Percentiles rank a stretch among this genome's conserved stretches.
These are phyloP conservation scores for Ceratobasidium sp. DNA, from an alignment of 1,284 basidiomycete genomes.

Conservation along the genomic window DNA sequence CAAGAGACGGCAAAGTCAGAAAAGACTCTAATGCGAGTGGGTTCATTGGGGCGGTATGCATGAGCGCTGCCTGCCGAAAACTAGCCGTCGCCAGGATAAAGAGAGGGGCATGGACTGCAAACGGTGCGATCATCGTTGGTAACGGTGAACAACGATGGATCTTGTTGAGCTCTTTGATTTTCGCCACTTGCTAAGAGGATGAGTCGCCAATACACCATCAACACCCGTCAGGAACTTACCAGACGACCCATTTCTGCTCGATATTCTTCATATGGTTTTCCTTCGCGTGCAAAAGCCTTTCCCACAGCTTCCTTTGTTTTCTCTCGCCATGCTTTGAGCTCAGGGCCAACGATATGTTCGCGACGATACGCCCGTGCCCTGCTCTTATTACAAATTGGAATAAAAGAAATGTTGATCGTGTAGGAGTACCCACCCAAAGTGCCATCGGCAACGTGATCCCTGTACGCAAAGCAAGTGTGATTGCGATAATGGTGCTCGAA, in stretches of 20 bases:
- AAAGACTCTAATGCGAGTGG: slow-evolving; percentile 81
- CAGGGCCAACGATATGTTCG: slow-evolving; percentile 38
- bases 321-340: slow-evolving; percentile 59
- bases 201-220: slow-evolving; percentile 9
- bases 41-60: slow-evolving; percentile 60
- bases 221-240: slow-evolving; percentile 48
- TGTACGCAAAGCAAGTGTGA: slow-evolving; percentile 76
- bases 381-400: slow-evolving; percentile 41
- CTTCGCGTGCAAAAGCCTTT: slow-evolving; percentile 75
- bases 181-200: slow-evolving; percentile 28
- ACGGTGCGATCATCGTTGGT: slow-evolving; percentile 72
- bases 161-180: slow-evolving; percentile 63
- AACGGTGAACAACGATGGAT: slow-evolving; percentile 71
- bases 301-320: slow-evolving; percentile 74
- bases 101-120: slow-evolving; percentile 77
- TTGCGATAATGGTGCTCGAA: slow-evolving; percentile 81
- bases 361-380: slow-evolving; percentile 42
- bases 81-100: slow-evolving; percentile 76
- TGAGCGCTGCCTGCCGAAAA: slow-evolving; percentile 68
- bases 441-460: slow-evolving; percentile 79
- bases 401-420: neutral
- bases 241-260: slow-evolving; percentile 54
- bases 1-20: slow-evolving; percentile 76
- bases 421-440: slow-evolving; percentile 75
- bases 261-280: slow-evolving; percentile 65